Base-by-base conservation (phyloP, 768 basidiomycete species). In the Kwoniella heveanensis region DNA sequence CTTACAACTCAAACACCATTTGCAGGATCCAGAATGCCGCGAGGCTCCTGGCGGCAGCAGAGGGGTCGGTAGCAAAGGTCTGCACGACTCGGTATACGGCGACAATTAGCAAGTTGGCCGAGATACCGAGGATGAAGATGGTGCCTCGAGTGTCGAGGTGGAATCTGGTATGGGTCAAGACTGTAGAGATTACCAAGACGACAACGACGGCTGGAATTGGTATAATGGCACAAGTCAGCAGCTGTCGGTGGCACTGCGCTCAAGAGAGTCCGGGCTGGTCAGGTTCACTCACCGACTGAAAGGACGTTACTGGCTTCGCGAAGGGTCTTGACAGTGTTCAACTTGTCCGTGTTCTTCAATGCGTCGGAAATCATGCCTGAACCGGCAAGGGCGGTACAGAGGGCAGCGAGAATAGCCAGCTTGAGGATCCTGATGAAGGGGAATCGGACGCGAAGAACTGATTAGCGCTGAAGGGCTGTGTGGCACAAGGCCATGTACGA, bases 1-100 rank as follows among this genome's bases (percentile, higher is more conserved):
- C 64, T 62, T 24, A 69, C 68, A 65, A 56, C 52, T 70, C 68
- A 29, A 70, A 62, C 1, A 54, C n/a, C 32, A 67, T 64, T 25
- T 64, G 57, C 9, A 70, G 55, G 19, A 70, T 30, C 64, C 64
- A 70, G 37, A 70, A 70, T 10, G 65, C 68, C 3, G 56, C 36
- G 29, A 19, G 29, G 7, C 52, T 52, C 13, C 57, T 44, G 3
- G 50, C 60, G 9, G 59, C 25, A 15, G 58, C 47, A 37, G 47
- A 17, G 17, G 54, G 49, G 29, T 57, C 39, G 1, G n/a, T 59
- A n/a, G 39, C n/a, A 52, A 57, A 61, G 3, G 36, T 50, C 26
- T 65, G 59, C 1, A 60, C 57, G 36, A 67, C 25, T 36, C 68
- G 39, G 39, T 66, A 70, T 13, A 59, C 57, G 9, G 54, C 54